These are phyloP conservation scores for Phycomyces nitens DNA, from an alignment of 192 early-diverging fungal species.

Conservation along the genomic window DNA sequence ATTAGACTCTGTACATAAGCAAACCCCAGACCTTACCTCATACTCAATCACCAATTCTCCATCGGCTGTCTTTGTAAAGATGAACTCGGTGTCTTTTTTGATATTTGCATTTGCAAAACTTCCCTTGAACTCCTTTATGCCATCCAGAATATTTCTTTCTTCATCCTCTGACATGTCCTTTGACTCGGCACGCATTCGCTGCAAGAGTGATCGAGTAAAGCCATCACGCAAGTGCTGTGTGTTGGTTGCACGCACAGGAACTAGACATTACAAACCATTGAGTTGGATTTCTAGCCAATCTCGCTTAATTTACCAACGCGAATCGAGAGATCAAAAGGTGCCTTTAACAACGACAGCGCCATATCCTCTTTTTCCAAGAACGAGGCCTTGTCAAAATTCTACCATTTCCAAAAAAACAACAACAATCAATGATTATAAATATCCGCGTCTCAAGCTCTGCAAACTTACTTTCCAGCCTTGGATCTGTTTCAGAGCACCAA, in stretches of 20 bases:
- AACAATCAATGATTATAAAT: no score
- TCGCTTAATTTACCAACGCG: slow-evolving; percentile 31
- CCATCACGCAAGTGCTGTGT: slow-evolving; percentile 57
- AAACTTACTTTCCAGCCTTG: slow-evolving; percentile 31
- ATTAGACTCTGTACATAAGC: not conserved
- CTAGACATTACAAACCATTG: slow-evolving; percentile 22
- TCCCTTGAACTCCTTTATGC: slow-evolving; percentile 48
- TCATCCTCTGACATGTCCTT: slow-evolving; percentile 41
- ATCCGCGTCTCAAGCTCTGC: no score
- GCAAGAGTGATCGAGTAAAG: slow-evolving; percentile 43
- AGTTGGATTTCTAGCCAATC: slow-evolving; percentile 17
- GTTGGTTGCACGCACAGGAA: slow-evolving; percentile 44
- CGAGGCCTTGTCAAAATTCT: slow-evolving; percentile 33
- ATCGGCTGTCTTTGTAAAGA: slow-evolving; percentile 45
- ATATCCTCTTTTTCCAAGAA: slow-evolving; percentile 32
- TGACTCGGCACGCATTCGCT: slow-evolving; percentile 36
- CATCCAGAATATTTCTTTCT: slow-evolving; percentile 43
- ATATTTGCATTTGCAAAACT: slow-evolving; percentile 48
- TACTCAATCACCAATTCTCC: slow-evolving; percentile 37
- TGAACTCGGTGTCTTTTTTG: slow-evolving; percentile 40
- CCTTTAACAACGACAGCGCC: slow-evolving; percentile 28
- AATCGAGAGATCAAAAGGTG: slow-evolving; percentile 46
- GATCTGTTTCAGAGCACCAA: slow-evolving; percentile 32
- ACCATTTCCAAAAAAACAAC: not conserved
- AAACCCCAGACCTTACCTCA: slow-evolving; percentile 16